Percentiles rank a stretch among this genome's conserved stretches.
phyloP scores from a whole-genome alignment of 352 stramenopile genomes.

The Peronospora belbahrii region DNA sequence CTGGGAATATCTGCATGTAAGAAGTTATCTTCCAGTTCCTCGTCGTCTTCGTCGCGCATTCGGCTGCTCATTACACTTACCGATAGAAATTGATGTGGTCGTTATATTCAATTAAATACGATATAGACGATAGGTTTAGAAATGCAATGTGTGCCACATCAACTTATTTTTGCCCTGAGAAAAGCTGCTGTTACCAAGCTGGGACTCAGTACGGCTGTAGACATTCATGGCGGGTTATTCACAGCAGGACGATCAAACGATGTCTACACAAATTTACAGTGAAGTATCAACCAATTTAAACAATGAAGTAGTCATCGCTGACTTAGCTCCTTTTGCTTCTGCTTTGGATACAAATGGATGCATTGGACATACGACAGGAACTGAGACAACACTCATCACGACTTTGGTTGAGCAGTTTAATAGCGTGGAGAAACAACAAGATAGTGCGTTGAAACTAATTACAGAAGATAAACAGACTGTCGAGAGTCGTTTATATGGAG shows the following conservation, averaged over 20 bases:
- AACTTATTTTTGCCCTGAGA: constrained; percentile 1
- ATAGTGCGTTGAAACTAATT: not conserved
- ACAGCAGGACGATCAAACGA: not conserved
- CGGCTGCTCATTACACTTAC: constrained; percentile 32
- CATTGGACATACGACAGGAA: not conserved
- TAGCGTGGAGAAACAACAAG: not conserved
- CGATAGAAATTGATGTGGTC: not conserved
- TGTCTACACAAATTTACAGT: not conserved
- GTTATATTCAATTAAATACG: constrained; percentile 1
- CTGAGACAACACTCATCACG: not conserved
- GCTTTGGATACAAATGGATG: not conserved
- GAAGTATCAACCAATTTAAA: not conserved
- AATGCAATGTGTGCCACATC: not conserved
- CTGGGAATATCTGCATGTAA: constrained; percentile 83
- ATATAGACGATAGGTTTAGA: not conserved
- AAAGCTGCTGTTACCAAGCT: constrained; percentile 11
- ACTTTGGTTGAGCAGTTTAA: not conserved
- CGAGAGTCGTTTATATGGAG: not conserved
- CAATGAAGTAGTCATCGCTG: not conserved
- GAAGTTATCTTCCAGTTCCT: constrained; percentile 72
- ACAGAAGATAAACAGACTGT: not conserved
- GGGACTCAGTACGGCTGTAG: not conserved
- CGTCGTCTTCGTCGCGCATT: constrained; percentile 71
- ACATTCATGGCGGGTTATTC: not conserved
- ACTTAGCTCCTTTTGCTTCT: not conserved